Base-by-base conservation (phyloP, 805 yeast species). In the Yamadazyma akitaensis region DNA sequence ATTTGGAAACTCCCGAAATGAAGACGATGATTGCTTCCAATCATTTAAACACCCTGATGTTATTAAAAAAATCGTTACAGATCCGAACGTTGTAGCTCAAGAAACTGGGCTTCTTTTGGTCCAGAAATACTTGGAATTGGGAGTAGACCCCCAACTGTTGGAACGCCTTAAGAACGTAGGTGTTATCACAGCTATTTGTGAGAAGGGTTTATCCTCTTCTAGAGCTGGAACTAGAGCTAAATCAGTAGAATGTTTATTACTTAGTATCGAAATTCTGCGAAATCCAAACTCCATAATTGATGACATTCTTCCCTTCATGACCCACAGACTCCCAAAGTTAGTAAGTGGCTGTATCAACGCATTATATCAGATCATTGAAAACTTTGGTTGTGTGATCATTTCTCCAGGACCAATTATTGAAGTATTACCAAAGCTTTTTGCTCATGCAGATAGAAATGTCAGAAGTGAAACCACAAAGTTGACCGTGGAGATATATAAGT, bases 81-180 rank as follows among this genome's bases (percentile, higher is more conserved):
- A 94, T 61, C 63, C 84, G 28, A 94, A 94, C 60, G 97, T 90
- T 16, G 94, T 85, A 14, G 96, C 98, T 0, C 96, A 90, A 53
- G 98, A 94, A 58, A 70, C 84, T 1, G 98, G 88, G 4, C 68
- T 89, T 17, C 61, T 67, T 2, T 75, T 86, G 7, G 62, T 88
- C 5, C 65, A 65, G 12, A 72, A 79, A 4, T 77, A 79, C 56
- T 65, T 86, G 37, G 77, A 79, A 55, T 76, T 63, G 57, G 86
- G 87, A 2, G 84, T 83, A 0, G 59, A 62, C 2, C 47, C 77
- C 0, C 55, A 60, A 2, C 74, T 61, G 3, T 68, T 76, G 40
- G 37, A 62, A 5, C 70, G 65, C 51, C 57, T 81, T 17, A 73
- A 80, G 50, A 53, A 59, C 10, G 57, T 63, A 11, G 65, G 65